Conservation (phyloP, 169 alveolate genomes). For the Plasmodium coatneyi region DNA sequence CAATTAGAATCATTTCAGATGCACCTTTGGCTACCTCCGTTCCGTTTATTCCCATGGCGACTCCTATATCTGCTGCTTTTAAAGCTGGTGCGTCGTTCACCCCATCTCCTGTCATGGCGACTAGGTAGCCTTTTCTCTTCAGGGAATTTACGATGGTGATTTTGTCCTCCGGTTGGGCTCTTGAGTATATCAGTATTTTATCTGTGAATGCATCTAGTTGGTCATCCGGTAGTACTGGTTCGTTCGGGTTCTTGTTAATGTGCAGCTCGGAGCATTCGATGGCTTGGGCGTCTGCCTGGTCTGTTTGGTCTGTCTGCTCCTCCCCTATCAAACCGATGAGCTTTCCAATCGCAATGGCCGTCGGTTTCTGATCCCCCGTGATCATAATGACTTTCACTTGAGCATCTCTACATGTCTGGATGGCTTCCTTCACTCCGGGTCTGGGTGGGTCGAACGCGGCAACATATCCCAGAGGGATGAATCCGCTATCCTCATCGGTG, state of each 20-base stretch:
- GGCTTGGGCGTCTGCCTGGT: background rate
- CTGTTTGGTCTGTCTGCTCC: background rate
- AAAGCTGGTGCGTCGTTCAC: slow-evolving; percentile 99
- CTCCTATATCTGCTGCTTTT: slow-evolving; percentile 98
- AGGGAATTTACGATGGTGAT: slow-evolving; percentile 91
- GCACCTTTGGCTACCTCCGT: slow-evolving; percentile 99
- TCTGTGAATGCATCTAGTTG: slow-evolving; percentile 84
- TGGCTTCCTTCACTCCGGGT: slow-evolving; percentile 97
- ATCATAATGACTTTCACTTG: slow-evolving; percentile 99
- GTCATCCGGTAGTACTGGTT: slow-evolving; percentile 84
- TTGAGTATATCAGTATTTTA: slow-evolving; percentile 86
- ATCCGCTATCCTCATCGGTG: slow-evolving; percentile 56
- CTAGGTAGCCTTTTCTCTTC: slow-evolving; percentile 91
- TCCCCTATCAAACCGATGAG: slow-evolving; percentile 84
- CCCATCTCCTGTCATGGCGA: slow-evolving; percentile 99
- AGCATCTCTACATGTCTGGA: slow-evolving; percentile 94
- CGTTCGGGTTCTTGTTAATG: slow-evolving; percentile 82
- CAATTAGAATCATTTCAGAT: slow-evolving; percentile 99
- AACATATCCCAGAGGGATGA: slow-evolving; percentile 87
- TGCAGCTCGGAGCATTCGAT: slow-evolving; percentile 80
- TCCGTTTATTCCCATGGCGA: slow-evolving; percentile 99
- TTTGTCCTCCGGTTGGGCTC: slow-evolving; percentile 92
- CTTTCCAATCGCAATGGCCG: slow-evolving; percentile 94
- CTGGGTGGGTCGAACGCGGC: slow-evolving; percentile 97
- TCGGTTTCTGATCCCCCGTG: slow-evolving; percentile 70